phyloP scores from a whole-genome alignment of 2,329 filamentous ascomycete species.

The Byssothecium circinans region DNA sequence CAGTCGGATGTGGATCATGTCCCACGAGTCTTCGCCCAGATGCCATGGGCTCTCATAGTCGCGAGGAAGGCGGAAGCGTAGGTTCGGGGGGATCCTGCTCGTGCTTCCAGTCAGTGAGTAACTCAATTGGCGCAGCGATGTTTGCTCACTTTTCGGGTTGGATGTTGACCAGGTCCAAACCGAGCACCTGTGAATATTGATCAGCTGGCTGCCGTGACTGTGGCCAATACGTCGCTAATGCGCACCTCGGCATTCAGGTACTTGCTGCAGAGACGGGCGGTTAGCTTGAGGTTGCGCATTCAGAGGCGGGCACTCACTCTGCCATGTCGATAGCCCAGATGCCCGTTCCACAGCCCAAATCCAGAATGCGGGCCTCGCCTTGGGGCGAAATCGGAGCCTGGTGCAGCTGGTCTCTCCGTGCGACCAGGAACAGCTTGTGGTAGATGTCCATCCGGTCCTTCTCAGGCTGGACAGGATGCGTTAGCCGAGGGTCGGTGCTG shows the following conservation, averaged over 20 bases:
- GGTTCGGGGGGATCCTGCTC: conserved; percentile 69
- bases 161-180: conserved; percentile 64
- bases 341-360: conserved; percentile 81
- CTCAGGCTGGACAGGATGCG: conserved; percentile 57
- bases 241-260: conserved; percentile 58
- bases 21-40: conserved; percentile 68
- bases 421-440: conserved; percentile 73
- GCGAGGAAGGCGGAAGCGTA: conserved; percentile 66
- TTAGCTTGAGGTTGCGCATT: conserved; percentile 30
- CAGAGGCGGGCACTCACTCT: conserved; percentile 57
- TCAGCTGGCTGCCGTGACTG: conserved; percentile 27
- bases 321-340: conserved; percentile 91
- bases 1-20: conserved; percentile 82
- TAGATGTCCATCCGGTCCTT: conserved; percentile 79
- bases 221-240: conserved; percentile 14
- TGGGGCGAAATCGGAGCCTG: conserved; percentile 48
- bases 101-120: conserved; percentile 27
- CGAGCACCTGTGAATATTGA: conserved; percentile 51
- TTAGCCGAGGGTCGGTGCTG: conserved; percentile 13
- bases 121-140: conserved; percentile 44
- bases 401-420: conserved; percentile 56
- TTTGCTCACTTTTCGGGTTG: conserved; percentile 58
- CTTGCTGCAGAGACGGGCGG: conserved; percentile 43
- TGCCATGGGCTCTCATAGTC: conserved; percentile 81
- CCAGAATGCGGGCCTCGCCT: conserved; percentile 55